These are phyloP conservation scores for Rosa multiflora DNA, from an alignment of 306 rosid species.

Conservation along the genomic window DNA sequence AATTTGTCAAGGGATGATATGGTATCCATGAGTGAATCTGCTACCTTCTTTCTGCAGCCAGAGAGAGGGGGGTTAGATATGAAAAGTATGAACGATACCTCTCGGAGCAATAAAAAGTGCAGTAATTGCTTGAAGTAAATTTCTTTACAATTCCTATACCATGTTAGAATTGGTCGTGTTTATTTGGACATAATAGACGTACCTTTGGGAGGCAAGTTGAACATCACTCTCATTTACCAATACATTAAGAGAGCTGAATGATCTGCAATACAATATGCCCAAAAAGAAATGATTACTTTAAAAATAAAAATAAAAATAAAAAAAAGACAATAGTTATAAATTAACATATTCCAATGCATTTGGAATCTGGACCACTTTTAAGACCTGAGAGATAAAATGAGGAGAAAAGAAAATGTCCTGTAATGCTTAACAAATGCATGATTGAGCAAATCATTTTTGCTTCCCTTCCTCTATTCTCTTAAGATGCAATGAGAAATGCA, in stretches of 20 bases:
- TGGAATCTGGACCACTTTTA: neutral
- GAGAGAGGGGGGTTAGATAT: neutral
- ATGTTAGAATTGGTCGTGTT: constrained; percentile 2
- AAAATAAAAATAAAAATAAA: neutral
- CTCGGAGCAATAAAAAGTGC: neutral
- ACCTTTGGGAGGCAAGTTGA: constrained; percentile 71
- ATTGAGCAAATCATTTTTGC: neutral
- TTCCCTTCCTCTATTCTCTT: neutral
- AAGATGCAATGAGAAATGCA: neutral
- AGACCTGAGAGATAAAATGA: neutral
- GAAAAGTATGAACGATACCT: neutral
- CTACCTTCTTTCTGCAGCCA: constrained; percentile 63
- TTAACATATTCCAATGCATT: neutral
- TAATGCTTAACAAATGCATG: neutral
- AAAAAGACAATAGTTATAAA: neutral
- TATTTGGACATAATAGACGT: constrained; percentile 30
- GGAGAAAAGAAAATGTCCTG: neutral
- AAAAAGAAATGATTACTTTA: neutral
- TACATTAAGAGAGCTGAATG: constrained; percentile 67
- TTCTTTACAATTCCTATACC: neutral
- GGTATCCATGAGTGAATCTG: constrained; percentile 69
- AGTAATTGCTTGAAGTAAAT: neutral
- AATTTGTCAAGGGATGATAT: constrained; percentile 76
- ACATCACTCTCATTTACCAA: constrained; percentile 56
- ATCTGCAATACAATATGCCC: constrained; percentile 52